phyloP scores from a whole-genome alignment of 2,329 filamentous ascomycete genomes.

The Ascochyta koolunga region DNA sequence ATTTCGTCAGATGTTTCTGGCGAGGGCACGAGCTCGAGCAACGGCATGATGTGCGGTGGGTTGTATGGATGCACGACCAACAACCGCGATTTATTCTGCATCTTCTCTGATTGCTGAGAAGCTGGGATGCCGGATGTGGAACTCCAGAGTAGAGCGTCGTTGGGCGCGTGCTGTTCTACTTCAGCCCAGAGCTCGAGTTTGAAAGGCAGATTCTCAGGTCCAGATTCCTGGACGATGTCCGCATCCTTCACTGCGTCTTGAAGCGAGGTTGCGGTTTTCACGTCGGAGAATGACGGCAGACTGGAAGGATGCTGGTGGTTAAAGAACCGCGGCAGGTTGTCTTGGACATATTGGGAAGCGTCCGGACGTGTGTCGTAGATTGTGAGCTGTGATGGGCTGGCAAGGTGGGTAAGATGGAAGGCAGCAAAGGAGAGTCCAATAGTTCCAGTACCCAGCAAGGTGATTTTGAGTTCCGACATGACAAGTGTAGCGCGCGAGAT shows the following conservation, averaged over 20 bases:
- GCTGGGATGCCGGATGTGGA: constrained; percentile 65
- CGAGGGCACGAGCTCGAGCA: constrained; percentile 63
- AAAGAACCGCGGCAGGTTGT: constrained; percentile 54
- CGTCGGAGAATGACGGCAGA: constrained; percentile 30
- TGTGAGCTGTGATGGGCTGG: constrained; percentile 49
- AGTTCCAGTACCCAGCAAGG: constrained; percentile 54
- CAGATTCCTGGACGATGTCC: constrained; percentile 65
- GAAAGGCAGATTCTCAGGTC: constrained; percentile 60
- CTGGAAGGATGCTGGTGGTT: constrained; percentile 1
- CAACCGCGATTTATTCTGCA: constrained; percentile 54
- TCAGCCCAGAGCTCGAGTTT: constrained; percentile 60
- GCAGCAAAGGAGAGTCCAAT: constrained; percentile 64
- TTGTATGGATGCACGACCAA: constrained; percentile 67
- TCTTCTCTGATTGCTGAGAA: constrained; percentile 53
- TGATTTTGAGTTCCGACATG: constrained; percentile 38
- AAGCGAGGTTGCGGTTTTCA: constrained; percentile 46
- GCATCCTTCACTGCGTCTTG: constrained; percentile 54
- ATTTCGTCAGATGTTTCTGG: constrained; percentile 49
- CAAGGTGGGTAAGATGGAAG: constrained; percentile 57
- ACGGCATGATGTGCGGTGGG: constrained; percentile 66
- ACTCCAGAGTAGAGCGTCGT: constrained; percentile 60
- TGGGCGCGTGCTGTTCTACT: constrained; percentile 55
- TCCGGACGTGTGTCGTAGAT: constrained; percentile 60
- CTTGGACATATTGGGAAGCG: constrained; percentile 52
- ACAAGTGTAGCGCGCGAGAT: not conserved